Base-by-base conservation (phyloP, 164 flowering plant species). In the Piper longum region DNA sequence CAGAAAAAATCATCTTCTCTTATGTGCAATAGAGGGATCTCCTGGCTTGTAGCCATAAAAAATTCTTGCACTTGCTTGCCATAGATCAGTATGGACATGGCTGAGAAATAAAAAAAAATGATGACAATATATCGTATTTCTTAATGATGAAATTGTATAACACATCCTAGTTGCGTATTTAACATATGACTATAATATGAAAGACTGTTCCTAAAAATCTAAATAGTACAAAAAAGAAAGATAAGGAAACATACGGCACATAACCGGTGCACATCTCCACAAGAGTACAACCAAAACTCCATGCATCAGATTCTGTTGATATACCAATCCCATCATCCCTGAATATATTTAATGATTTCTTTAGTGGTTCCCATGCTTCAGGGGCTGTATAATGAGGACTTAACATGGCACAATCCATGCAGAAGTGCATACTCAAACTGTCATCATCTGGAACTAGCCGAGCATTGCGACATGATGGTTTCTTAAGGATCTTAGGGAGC, bases 191-290 rank as follows among this genome's bases (percentile, higher is more conserved):
- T 1, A 44, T 2, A 6, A 48, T 48, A 48, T 48, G 14, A 48
- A 9, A 48, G 11, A 48, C 7, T 1, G 52, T 14, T 48, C 11
- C 14, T 9, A 48, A 48, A 45, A 5, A 48, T 26, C 36, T 26
- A 48, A 5, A 43, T 19, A 52, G 44, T 39, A 68, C 36, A 64
- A 59, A 55, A 45, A 69, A 57, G 64, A 61, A 45, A 64, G 36
- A 42, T 51, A 13, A 14, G 62, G 66, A 12, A 60, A 87, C 99
- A 68, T 91, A 91, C 97, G 97, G 99, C 43, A 80, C 72, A 60
- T 96, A 84, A 66, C 97, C 97, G 58, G 99, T 95, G 84, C 99
- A 95, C 99, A 95, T 95, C 72, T 95, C 99, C 64, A 95, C 97
- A 71, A 95, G 73, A 62, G 97, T 87, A 76, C 99, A 95, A 48